Conservation (phyloP, 345 rosid species). For the Hypericum androsaemum region DNA sequence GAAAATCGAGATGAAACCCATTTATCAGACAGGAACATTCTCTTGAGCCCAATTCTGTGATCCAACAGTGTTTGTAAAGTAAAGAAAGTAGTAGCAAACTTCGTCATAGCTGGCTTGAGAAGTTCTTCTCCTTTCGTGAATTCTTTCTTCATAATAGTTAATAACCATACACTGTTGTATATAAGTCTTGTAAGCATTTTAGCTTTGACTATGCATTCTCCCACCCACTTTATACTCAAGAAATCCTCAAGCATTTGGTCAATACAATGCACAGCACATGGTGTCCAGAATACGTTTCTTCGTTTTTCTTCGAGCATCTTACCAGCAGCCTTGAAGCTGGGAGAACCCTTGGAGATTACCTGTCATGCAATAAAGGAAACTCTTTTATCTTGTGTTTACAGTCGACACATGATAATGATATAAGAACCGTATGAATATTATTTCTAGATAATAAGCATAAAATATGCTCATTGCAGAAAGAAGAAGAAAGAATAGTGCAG, state of each 20-base stretch:
- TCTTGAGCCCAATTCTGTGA: constrained; percentile 48
- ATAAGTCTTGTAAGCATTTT: constrained; percentile 55
- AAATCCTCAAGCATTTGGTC: constrained; percentile 63
- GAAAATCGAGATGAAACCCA: constrained; percentile 49
- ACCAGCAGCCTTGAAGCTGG: constrained; percentile 49
- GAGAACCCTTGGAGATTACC: constrained; percentile 53
- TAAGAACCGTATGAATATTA: not conserved
- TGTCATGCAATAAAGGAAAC: constrained; percentile 11
- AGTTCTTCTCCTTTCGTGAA: constrained; percentile 58
- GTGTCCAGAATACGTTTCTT: constrained; percentile 68
- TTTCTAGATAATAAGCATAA: not conserved
- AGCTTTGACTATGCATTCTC: constrained; percentile 53
- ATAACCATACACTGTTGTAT: constrained; percentile 47
- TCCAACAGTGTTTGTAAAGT: constrained; percentile 52
- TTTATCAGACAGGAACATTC: constrained; percentile 57
- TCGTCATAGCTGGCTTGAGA: constrained; percentile 44
- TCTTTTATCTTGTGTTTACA: too few species aligned
- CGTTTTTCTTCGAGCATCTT: constrained; percentile 73
- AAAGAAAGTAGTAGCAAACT: constrained; percentile 36
- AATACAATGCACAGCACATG: constrained; percentile 55
- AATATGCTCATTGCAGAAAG: constrained; percentile 4
- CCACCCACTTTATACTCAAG: constrained; percentile 44
- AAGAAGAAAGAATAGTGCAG: not conserved
- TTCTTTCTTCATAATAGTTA: constrained; percentile 55
- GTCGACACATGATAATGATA: too few species aligned